These are phyloP conservation scores for Penicillium decumbens DNA, from an alignment of 2,329 filamentous ascomycete species.

Conservation along the genomic window DNA sequence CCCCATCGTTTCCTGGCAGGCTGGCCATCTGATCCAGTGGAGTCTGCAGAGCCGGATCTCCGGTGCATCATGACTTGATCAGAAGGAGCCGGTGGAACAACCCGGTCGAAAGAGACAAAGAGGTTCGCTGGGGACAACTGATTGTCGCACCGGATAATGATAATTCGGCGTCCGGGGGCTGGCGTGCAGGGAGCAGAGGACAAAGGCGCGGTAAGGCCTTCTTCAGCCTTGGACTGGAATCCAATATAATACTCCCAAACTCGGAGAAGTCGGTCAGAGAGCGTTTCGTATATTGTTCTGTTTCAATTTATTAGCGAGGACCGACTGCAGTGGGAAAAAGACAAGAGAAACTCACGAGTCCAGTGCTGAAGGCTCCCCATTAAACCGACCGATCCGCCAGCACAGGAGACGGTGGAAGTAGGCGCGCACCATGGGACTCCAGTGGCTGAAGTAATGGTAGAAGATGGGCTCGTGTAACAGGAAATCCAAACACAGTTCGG, in stretches of 20 bases:
- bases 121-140: constrained; percentile 49
- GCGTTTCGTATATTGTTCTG: constrained; percentile 65
- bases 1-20: constrained; percentile 47
- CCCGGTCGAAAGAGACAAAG: constrained; percentile 62
- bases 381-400: constrained; percentile 79
- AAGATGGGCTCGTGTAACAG: constrained; percentile 71
- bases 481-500: constrained; percentile 67
- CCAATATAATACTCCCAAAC: constrained; percentile 77
- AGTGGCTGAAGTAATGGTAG: constrained; percentile 80
- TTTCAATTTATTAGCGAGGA: constrained; percentile 8
- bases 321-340: background rate
- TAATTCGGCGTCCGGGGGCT: constrained; percentile 75
- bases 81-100: constrained; percentile 41
- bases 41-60: constrained; percentile 33
- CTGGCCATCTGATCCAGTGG: constrained; percentile 21
- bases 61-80: constrained; percentile 33
- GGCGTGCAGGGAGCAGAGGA: constrained; percentile 79
- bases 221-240: constrained; percentile 64
- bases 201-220: constrained; percentile 53
- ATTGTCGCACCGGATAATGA: constrained; percentile 81
- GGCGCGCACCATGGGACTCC: constrained; percentile 91
- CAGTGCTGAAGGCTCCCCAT: constrained; percentile 59
- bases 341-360: constrained; percentile 57
- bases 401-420: constrained; percentile 89
- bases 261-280: constrained; percentile 64